Evolutionary conservation across 192 early-diverging fungal genomes (phyloP), one percentile per base, ranked within the genome.

Genomic region (Coemansia sp.): DNA sequence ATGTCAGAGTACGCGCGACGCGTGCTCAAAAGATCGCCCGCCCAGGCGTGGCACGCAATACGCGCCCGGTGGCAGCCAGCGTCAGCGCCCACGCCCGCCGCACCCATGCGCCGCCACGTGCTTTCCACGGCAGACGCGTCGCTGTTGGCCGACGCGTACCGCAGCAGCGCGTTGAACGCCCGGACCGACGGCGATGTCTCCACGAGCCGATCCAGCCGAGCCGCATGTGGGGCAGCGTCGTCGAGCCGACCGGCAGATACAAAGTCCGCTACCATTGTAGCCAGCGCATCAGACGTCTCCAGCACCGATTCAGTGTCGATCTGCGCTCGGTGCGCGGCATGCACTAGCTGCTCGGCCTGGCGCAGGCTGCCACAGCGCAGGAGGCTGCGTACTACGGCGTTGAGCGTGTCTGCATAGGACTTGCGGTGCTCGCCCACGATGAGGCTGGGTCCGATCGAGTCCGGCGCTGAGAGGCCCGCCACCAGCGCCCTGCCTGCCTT

Each of bases 1-100:
- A 80, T 75, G 40, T 80, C 78, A 5, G 73, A 46, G 61, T 75
- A 80, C 20, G 78, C 78, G 1, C 78, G 65, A 13, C 78, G 73
- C 40, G 78, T 80, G 60, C 65, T 44, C 68, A 80, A 67, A 47
- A 72, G 43, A 12, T 75, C 62, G 40, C 75, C 70, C 7, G 11
- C 9, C 54, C 29, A 43, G 42, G 78, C 63, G 20, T 72, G 66
- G 46, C 73, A 75, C 13, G 34, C 24, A 1, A 80, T 67, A 20
- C 78, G 78, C 22, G 62, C 55, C 51, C 42, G 24, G 47, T 80
- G 78, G 57, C 66, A 51, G 10, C 22, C 24, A 9, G 63, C 66
- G 33, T 75, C 66, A 9, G 78, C 70, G 36, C 60, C 34, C 8
- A 80, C 36, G 1, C 78, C 78, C 27, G 57, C 46, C 29, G 38